Percentiles rank a stretch among this genome's conserved stretches.
phyloP scores from a whole-genome alignment of 192 early-diverging fungal species.

The Lobosporangium transversale region DNA sequence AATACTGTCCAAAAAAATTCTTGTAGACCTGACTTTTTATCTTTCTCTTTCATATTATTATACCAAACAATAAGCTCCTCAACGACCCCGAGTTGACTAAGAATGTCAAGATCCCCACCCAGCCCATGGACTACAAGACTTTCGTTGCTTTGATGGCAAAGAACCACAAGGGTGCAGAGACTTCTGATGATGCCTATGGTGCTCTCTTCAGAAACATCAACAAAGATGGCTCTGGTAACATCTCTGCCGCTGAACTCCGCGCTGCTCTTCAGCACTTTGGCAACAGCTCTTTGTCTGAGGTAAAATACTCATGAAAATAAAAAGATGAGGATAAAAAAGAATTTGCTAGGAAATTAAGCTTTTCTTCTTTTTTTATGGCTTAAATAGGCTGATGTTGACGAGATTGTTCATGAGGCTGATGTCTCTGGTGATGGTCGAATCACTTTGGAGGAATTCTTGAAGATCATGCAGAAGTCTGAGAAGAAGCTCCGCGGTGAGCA shows the following conservation, averaged over 20 bases:
- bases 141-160: slow-evolving; percentile 44
- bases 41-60: no score
- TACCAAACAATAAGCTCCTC: slow-evolving; percentile 23
- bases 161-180: slow-evolving; percentile 50
- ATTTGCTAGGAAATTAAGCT: no score
- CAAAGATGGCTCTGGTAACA: slow-evolving; percentile 52
- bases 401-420: slow-evolving; percentile 81
- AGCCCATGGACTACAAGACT: slow-evolving; percentile 54
- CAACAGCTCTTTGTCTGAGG: slow-evolving; percentile 49
- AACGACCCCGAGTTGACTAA: slow-evolving; percentile 39
- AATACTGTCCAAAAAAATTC: no score
- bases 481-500: slow-evolving; percentile 54
- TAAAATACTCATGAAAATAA: no score
- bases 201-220: slow-evolving; percentile 42
- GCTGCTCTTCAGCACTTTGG: slow-evolving; percentile 49
- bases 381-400: slow-evolving; percentile 57
- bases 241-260: slow-evolving; percentile 49
- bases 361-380: slow-evolving; percentile 1
- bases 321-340: no score
- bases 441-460: slow-evolving; percentile 91
- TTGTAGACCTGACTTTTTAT: no score
- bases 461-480: slow-evolving; percentile 71
- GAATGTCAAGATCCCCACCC: slow-evolving; percentile 44
- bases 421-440: slow-evolving; percentile 88
- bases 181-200: slow-evolving; percentile 45